Evolutionary conservation across 805 yeast species (phyloP).

Genomic region (Hanseniaspora pseudoguilliermondii): DNA sequence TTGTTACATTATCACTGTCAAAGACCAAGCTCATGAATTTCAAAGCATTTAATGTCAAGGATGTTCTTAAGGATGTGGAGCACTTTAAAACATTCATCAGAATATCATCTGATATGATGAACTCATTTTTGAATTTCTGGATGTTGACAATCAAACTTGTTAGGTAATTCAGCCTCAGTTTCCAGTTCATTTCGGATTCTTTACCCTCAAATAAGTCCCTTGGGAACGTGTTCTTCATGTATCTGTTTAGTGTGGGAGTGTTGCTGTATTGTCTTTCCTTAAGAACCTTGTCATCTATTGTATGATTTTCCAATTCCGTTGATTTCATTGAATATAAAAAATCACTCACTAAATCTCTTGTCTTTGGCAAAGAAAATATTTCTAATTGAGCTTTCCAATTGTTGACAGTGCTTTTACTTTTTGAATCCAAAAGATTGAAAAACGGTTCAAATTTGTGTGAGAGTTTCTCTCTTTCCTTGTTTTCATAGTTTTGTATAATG

Average conservation of each 20-base stretch:
- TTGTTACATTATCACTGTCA: conserved; percentile 28
- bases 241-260: conserved; percentile 1
- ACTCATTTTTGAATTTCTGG: conserved; percentile 21
- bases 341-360: not conserved
- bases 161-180: conserved; percentile 49
- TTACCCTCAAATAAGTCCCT: conserved; percentile 44
- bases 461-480: not conserved
- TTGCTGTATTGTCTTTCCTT: not conserved
- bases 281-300: not conserved
- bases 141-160: conserved; percentile 29
- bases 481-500: not conserved
- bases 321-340: not conserved
- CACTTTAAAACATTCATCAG: conserved; percentile 52
- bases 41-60: conserved; percentile 53
- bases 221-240: not conserved
- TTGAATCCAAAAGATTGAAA: not conserved
- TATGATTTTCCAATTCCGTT: not conserved
- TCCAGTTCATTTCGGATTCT: conserved; percentile 88
- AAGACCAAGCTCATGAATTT: conserved; percentile 31
- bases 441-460: not conserved
- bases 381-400: not conserved
- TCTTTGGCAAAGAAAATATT: not conserved
- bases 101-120: conserved; percentile 29
- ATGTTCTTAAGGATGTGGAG: conserved; percentile 71
- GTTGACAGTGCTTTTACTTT: not conserved